Conservation (phyloP, 371 early-diverging fungal genomes). For the Phascolomyces articulosus region DNA sequence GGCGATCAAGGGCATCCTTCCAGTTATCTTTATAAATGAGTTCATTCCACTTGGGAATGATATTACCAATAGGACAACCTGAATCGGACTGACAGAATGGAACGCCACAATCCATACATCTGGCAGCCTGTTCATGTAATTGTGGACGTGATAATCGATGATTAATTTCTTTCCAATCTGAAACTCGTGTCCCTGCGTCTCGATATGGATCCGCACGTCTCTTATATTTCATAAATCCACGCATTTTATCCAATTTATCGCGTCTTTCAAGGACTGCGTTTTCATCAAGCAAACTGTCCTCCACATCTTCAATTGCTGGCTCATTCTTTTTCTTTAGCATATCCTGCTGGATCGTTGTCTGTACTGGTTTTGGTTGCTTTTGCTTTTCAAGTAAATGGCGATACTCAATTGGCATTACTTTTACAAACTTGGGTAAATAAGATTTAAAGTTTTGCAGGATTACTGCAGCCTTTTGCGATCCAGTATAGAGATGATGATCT, state of each 20-base stretch:
- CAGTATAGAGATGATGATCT: conserved; percentile 82
- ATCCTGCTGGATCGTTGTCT: not conserved
- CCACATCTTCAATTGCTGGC: conserved; percentile 81
- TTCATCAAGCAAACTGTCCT: conserved; percentile 84
- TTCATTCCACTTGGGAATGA: conserved; percentile 98
- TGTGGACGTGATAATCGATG: conserved; percentile 78
- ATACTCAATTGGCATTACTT: conserved; percentile 93
- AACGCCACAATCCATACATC: conserved; percentile 98
- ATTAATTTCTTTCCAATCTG: conserved; percentile 95
- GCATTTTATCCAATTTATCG: conserved; percentile 74
- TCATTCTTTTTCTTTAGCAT: conserved; percentile 16
- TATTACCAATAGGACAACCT: conserved; percentile 96
- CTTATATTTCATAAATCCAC: conserved; percentile 92
- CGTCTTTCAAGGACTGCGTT: conserved; percentile 66
- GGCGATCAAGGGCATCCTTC: conserved; percentile 92
- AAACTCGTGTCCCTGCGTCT: conserved; percentile 73
- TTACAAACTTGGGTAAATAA: conserved; percentile 56
- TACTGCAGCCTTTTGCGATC: conserved; percentile 79
- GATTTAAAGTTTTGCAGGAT: conserved; percentile 70
- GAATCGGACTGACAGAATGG: conserved; percentile 97
- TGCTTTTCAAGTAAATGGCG: conserved; percentile 62
- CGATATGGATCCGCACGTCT: conserved; percentile 86
- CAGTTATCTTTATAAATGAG: conserved; percentile 92
- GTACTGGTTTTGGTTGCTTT: not conserved
- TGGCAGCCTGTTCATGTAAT: conserved; percentile 91